Evolutionary conservation across 2,329 filamentous ascomycete species (phyloP), one percentile per base, ranked within the genome.

Genomic region (Penicillium corylophilum): DNA sequence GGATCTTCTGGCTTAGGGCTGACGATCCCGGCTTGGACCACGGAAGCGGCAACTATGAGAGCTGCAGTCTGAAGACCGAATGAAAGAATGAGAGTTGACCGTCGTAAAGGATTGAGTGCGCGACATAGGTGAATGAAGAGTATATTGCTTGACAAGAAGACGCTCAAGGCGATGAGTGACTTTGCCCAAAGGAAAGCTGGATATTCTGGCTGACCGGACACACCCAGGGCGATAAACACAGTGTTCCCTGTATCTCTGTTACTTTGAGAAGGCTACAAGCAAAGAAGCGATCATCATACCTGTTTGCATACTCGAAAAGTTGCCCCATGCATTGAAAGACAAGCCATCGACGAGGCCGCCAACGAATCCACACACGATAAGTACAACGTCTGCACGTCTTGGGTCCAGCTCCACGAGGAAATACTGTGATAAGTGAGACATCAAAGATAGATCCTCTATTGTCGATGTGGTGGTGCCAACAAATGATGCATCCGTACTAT

Each of bases 261-360:
- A 44, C 24, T 49, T 47, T 36, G 42, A 12, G 5, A 8, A n/a
- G 5, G 22, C 24, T 23, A 13, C 16, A 28, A 12, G 4, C 26
- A 1, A 1, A 20, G 22, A 20, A 13, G 8, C 13, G 23, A 24
- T 5, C 20, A 18, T 54, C 60, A 15, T 60, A 74, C 72, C 72
- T 48, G 72, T 74, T 54, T 75, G 72, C 71, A 75, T 74, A 55
- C 71, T 71, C 23, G 71, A 64, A 48, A 74, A 75, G 58, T 69
- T 73, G 3, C 67, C 71, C 72, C 72, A 74, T 44, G 71, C 70
- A 51, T 73, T 74, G 56, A 72, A 74, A 2, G 71, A 71, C 15
- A 74, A 51, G 20, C 70, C 70, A 40, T 75, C 72, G 8, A 74
- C 67, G 13, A 75, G 59, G 10, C 72, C 72, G 33, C 69, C 66